phyloP scores from a whole-genome alignment of 1,139 yeast genomes.

The Candida labiduridarum region DNA sequence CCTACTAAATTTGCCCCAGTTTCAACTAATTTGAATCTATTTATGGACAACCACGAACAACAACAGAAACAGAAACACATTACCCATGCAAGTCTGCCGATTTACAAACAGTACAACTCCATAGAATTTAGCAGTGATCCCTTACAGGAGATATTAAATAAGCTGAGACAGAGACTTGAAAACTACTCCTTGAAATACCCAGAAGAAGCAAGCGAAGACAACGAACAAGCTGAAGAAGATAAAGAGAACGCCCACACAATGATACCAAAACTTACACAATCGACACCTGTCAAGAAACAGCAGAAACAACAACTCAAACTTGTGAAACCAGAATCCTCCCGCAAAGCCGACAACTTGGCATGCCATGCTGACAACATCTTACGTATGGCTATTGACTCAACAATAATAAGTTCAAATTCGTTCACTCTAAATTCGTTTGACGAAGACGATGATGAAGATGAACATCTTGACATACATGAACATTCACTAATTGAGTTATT shows the following conservation, averaged over 20 bases:
- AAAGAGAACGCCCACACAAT: neutral
- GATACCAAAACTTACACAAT: conserved; percentile 2
- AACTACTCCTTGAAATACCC: conserved; percentile 21
- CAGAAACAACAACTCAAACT: neutral
- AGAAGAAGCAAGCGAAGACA: neutral
- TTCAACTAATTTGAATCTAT: conserved; percentile 26
- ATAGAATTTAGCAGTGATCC: conserved; percentile 26
- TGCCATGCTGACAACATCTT: conserved; percentile 52
- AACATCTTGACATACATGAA: conserved; percentile 36
- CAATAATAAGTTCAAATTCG: conserved; percentile 46
- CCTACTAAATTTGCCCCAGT: conserved; percentile 24
- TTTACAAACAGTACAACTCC: conserved; percentile 7
- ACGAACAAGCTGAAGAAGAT: neutral
- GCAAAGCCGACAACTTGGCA: conserved; percentile 38
- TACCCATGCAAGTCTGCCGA: conserved; percentile 4
- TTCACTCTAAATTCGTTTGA: conserved; percentile 39
- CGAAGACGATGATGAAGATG: conserved; percentile 34
- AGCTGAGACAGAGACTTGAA: conserved; percentile 22
- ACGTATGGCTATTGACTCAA: conserved; percentile 53
- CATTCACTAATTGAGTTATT: conserved; percentile 33
- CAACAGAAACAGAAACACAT: conserved; percentile 2
- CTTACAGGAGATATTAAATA: conserved; percentile 28
- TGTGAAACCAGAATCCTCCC: neutral
- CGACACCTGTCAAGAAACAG: conserved; percentile 8
- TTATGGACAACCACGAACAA: conserved; percentile 17